Evolutionary conservation across 176 grass and related monocot genomes (phyloP).

Genomic region (Cenchrus americanus): DNA sequence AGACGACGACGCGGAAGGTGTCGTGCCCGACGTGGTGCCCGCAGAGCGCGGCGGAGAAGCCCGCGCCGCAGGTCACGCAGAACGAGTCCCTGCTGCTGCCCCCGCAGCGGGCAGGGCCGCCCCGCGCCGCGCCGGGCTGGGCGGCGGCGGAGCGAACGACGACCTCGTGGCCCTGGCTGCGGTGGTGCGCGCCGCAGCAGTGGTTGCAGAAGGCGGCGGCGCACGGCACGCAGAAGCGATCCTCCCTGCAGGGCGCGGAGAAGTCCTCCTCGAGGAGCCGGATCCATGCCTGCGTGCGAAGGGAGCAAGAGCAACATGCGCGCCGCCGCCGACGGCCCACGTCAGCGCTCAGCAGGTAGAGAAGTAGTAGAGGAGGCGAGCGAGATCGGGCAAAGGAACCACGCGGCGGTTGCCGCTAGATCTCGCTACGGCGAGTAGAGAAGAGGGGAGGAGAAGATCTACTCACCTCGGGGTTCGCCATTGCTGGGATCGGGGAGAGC

Average conservation of each 20-base stretch:
- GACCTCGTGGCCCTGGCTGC: slow-evolving; percentile 23
- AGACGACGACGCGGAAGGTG: not conserved
- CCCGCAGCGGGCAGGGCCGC: too few species aligned
- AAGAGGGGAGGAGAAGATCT: not conserved
- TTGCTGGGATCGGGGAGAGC: not conserved
- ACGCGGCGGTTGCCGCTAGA: not conserved
- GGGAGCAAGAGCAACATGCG: not conserved
- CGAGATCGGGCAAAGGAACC: not conserved
- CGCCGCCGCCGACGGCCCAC: not conserved
- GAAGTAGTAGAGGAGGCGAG: not conserved
- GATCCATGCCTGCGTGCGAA: not conserved
- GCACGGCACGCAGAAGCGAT: slow-evolving; percentile 31
- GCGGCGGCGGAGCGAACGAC: not conserved
- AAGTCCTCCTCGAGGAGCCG: slow-evolving; percentile 28
- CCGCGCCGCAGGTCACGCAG: slow-evolving; percentile 11
- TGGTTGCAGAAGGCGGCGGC: slow-evolving; percentile 33
- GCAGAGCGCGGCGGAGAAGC: slow-evolving; percentile 26
- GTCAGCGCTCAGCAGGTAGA: not conserved
- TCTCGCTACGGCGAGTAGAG: not conserved
- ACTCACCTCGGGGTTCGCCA: slow-evolving; percentile 9
- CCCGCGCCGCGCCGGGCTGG: not conserved
- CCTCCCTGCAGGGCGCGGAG: not conserved
- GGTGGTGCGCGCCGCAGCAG: slow-evolving; percentile 21
- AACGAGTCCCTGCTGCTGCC: not conserved
- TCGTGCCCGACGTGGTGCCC: slow-evolving; percentile 19